Evolutionary conservation across 2,329 filamentous ascomycete genomes (phyloP).

Genomic region (Raffaelea ambrosiae): DNA sequence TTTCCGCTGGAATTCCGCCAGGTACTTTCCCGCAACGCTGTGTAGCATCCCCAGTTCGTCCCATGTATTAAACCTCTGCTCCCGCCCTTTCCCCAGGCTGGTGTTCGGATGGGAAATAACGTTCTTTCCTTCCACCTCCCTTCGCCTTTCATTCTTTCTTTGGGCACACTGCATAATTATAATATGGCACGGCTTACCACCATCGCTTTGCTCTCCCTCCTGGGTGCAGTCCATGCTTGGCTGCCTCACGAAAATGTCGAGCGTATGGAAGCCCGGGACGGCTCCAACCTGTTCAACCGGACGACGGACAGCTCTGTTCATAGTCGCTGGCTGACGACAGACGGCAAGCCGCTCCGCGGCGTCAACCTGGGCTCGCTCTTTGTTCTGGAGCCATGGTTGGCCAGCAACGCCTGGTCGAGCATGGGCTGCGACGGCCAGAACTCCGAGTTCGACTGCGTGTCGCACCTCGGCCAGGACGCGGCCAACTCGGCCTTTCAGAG

Average conservation of each 20-base stretch:
- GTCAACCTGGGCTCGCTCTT: conserved; percentile 47
- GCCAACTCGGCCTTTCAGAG: conserved; percentile 37
- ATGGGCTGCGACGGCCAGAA: conserved; percentile 37
- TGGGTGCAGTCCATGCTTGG: conserved; percentile 6
- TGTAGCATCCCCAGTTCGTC: no score
- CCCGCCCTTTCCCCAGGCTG: no score
- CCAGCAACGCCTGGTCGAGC: conserved; percentile 30
- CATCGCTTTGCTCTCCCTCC: no score
- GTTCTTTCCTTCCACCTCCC: no score
- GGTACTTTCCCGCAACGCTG: no score
- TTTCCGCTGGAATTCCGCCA: no score
- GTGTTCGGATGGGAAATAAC: no score
- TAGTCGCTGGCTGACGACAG: conserved; percentile 6
- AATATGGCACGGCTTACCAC: no score
- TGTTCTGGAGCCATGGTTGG: conserved; percentile 47
- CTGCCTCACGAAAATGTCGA: conserved; percentile 8
- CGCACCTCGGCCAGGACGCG: conserved; percentile 33
- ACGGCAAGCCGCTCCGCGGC: conserved; percentile 29
- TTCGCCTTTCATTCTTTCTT: no score
- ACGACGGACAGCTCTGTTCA: not conserved
- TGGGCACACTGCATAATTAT: no score
- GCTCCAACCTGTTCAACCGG: conserved; percentile 10
- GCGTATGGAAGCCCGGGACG: conserved; percentile 11
- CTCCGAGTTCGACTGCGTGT: conserved; percentile 47
- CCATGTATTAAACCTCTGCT: no score